A percentile compares a stretch with the other conserved stretches of the same genome.
These are phyloP conservation scores for Phytopythium mirpurense DNA, from an alignment of 352 stramenopile genomes.

Conservation along the genomic window DNA sequence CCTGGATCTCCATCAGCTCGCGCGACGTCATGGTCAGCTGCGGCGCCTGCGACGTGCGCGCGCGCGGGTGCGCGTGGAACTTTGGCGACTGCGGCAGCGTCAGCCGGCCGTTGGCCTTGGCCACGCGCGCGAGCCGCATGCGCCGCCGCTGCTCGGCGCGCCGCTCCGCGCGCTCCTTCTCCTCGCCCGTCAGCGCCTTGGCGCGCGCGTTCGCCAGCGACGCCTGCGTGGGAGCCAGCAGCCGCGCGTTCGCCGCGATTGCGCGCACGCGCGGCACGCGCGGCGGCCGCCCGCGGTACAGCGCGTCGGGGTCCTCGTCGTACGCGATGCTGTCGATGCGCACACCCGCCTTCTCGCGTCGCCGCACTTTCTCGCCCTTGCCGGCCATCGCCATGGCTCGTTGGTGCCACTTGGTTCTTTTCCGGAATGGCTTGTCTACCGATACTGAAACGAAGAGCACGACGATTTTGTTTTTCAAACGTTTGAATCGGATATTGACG, in stretches of 20 bases:
- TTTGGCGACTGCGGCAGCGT: constrained; percentile 72
- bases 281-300: constrained; percentile 37
- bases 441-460: too few species aligned
- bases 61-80: constrained; percentile 32
- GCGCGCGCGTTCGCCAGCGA: constrained; percentile 41
- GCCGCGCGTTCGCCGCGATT: constrained; percentile 54
- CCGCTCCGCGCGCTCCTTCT: constrained; percentile 34
- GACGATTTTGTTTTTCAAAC: constrained; percentile 5
- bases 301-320: constrained; percentile 36
- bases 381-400: neutral
- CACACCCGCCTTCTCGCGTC: constrained; percentile 8
- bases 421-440: neutral
- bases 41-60: constrained; percentile 14
- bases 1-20: constrained; percentile 66
- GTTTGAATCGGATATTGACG: constrained; percentile 7
- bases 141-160: constrained; percentile 27
- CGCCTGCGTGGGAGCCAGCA: constrained; percentile 48
- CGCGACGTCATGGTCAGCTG: constrained; percentile 67
- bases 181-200: constrained; percentile 38
- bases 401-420: neutral
- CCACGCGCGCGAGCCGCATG: constrained; percentile 23
- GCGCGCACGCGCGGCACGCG: constrained; percentile 43
- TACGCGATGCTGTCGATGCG: constrained; percentile 15
- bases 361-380: too few species aligned
- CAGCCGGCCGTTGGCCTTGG: constrained; percentile 51